Evolutionary conservation across 2,329 filamentous ascomycete genomes (phyloP).

Genomic region (Fusarium poae): DNA sequence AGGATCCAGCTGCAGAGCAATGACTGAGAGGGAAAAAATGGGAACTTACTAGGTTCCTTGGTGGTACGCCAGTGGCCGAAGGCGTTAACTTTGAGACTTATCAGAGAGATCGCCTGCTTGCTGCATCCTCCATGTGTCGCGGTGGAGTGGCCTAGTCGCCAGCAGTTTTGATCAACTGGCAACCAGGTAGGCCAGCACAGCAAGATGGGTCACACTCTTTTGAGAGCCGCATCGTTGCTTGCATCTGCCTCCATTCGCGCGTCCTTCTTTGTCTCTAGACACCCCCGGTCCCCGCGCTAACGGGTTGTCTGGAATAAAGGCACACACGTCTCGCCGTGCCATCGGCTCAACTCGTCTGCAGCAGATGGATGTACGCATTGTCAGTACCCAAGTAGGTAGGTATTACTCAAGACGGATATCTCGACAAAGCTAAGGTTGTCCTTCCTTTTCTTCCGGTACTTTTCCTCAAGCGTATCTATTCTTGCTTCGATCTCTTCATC

Average conservation of each 20-base stretch:
- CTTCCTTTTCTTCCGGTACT: constrained; percentile 21
- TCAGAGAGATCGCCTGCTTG: constrained; percentile 63
- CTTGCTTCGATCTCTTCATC: constrained; percentile 31
- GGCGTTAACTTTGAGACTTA: constrained; percentile 52
- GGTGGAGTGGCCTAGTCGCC: constrained; percentile 74
- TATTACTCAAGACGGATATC: constrained; percentile 60
- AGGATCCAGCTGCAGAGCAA: constrained; percentile 28
- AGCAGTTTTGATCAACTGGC: constrained; percentile 81
- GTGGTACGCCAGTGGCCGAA: constrained; percentile 48
- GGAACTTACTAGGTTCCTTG: constrained; percentile 46
- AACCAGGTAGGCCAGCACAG: constrained; percentile 91
- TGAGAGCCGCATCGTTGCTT: constrained; percentile 75
- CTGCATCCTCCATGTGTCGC: constrained; percentile 59
- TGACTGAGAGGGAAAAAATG: constrained; percentile 31
- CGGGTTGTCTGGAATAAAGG: constrained; percentile 72
- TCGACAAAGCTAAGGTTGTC: constrained; percentile 32
- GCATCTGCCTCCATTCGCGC: constrained; percentile 63
- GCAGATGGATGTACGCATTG: constrained; percentile 52
- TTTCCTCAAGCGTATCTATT: constrained; percentile 18
- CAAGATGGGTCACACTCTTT: constrained; percentile 77
- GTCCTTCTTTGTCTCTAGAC: constrained; percentile 58
- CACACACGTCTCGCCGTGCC: constrained; percentile 64
- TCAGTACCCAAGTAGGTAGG: constrained; percentile 18
- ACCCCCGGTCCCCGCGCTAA: constrained; percentile 65
- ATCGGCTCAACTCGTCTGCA: constrained; percentile 65